phyloP scores from a whole-genome alignment of 176 grass and related monocot species.

The Carex scoparia region DNA sequence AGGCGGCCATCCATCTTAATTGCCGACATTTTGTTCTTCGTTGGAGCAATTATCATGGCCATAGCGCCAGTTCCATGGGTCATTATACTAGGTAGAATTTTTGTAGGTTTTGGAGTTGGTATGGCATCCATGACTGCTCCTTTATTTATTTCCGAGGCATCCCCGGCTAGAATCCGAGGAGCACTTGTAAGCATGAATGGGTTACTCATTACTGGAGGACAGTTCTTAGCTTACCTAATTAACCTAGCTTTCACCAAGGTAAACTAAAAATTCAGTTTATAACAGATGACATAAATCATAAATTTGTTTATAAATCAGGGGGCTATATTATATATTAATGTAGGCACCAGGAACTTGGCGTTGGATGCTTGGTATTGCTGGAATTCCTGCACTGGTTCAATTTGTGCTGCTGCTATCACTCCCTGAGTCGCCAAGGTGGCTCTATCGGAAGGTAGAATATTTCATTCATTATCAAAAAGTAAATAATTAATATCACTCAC shows the following conservation, averaged over 20 bases:
- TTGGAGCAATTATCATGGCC: slow-evolving; percentile 66
- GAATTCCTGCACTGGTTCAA: slow-evolving; percentile 58
- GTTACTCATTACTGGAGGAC: slow-evolving; percentile 77
- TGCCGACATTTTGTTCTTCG: slow-evolving; percentile 70
- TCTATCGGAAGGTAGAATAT: slow-evolving; percentile 58
- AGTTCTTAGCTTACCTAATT: slow-evolving; percentile 83
- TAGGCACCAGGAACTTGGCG: slow-evolving; percentile 75
- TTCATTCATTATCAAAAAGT: not conserved
- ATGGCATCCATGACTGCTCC: slow-evolving; percentile 88
- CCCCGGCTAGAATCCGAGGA: slow-evolving; percentile 58
- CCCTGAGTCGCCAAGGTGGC: slow-evolving; percentile 74
- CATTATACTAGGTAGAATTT: slow-evolving; percentile 53
- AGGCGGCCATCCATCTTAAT: slow-evolving; percentile 51
- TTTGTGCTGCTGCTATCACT: slow-evolving; percentile 66
- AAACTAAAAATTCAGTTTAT: not conserved
- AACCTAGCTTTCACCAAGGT: slow-evolving; percentile 80
- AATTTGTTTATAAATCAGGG: not conserved
- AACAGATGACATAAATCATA: not conserved
- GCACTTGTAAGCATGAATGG: slow-evolving; percentile 87
- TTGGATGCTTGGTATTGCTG: slow-evolving; percentile 90
- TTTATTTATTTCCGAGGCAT: slow-evolving; percentile 86
- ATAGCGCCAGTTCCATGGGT: slow-evolving; percentile 33
- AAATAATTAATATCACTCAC: not conserved
- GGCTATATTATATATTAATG: not conserved
- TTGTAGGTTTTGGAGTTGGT: slow-evolving; percentile 79